Evolutionary conservation across 2,329 filamentous ascomycete genomes (phyloP), one percentile per base, ranked within the genome.

Genomic region (Aspergillus cejpii): DNA sequence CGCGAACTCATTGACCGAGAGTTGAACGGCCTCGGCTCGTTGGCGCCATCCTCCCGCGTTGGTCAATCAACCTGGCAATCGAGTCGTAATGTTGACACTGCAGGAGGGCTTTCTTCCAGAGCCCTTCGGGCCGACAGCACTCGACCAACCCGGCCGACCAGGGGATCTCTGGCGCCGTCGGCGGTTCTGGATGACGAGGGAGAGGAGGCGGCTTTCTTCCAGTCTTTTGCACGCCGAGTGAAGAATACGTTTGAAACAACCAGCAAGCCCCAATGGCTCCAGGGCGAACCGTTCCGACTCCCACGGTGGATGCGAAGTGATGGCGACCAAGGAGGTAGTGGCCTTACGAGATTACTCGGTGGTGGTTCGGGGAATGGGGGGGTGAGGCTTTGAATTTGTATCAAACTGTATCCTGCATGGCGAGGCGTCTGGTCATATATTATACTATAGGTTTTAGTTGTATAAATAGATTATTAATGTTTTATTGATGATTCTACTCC

Each of bases 221-320:
- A 86, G 53, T 83, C 84, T 26, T 81, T 97, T 49, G 82, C 86
- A 0, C 86, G 94, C 61, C 78, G 91, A 27, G 83, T 98, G 56
- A 86, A 83, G 67, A 98, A 98, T 60, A 97, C 92, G 0, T 80
- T 97, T 41, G 91, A 97, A 49, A 85, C 81, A 0, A 77, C 88
- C 1, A 84, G 89, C 41, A 77, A 83, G 23, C 91, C 92, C 0
- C 82, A 82, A 52, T 97, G 90, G 89, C 72, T 95, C 51, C 78
- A 81, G 55, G 84, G 86, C 20, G 73, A 87, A 21, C 78, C 80
- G 6, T 79, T 90, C 65, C 87, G 83, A 65, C 80, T 83, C 60
- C 88, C 87, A 4, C 84, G 81, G 57, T 94, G 88, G 88, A 85
- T 92, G 80, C 78, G 80, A 14, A 78, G 77, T 19, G 76, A 79